Evolutionary conservation across 1,284 basidiomycete species (phyloP).

Genomic region (Leccinum glutinopallens): DNA sequence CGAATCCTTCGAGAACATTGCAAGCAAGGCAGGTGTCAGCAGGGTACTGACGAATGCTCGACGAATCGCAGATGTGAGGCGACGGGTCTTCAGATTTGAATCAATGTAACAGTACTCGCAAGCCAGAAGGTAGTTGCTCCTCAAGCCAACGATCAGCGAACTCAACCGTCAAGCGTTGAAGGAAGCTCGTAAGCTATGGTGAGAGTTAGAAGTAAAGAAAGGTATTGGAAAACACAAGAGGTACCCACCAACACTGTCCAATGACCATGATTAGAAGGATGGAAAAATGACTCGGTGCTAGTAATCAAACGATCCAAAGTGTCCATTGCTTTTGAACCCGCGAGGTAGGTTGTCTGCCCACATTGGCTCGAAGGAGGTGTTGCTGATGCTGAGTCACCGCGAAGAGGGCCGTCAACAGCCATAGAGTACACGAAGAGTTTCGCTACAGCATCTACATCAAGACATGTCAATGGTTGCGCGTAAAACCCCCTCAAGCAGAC

Average conservation of each 20-base stretch:
- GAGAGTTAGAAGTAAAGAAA: conserved; percentile 23
- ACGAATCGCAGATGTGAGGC: conserved; percentile 84
- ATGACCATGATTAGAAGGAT: conserved; percentile 79
- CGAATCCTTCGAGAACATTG: conserved; percentile 94
- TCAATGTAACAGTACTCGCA: conserved; percentile 4
- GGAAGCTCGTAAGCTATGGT: conserved; percentile 35
- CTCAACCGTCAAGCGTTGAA: conserved; percentile 68
- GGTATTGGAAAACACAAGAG: not conserved
- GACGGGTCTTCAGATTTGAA: conserved; percentile 51
- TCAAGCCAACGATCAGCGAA: conserved; percentile 85
- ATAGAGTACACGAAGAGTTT: conserved; percentile 92
- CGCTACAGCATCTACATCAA: conserved; percentile 72
- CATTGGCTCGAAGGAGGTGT: conserved; percentile 63
- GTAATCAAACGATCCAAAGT: conserved; percentile 88
- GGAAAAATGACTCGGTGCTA: conserved; percentile 92
- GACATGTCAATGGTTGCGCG: conserved; percentile 3
- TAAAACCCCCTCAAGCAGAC: conserved; percentile 23
- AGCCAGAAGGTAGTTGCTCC: conserved; percentile 65
- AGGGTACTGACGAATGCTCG: conserved; percentile 82
- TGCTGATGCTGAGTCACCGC: conserved; percentile 43
- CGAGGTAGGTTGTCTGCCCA: conserved; percentile 62
- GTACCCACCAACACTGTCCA: conserved; percentile 68
- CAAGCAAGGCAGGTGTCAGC: conserved; percentile 86
- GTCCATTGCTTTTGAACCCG: conserved; percentile 89
- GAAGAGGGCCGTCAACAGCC: conserved; percentile 74